Evolutionary conservation across 169 alveolate genomes (phyloP).

Genomic region (Cryptosporidium ryanae): DNA sequence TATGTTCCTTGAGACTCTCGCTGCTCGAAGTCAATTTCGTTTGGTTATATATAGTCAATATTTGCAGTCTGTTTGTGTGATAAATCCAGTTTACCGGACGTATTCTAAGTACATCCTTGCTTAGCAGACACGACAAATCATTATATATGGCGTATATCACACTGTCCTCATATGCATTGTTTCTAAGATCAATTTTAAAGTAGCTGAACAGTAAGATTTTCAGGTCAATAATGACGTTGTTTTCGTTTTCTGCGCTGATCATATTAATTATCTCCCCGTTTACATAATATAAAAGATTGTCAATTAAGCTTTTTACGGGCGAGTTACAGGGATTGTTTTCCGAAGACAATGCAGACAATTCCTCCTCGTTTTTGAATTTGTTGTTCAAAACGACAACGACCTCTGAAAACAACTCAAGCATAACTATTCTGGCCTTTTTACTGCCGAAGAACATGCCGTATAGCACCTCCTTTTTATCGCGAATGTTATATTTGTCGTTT

Average conservation of each 20-base stretch:
- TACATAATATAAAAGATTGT: slow-evolving; percentile 10
- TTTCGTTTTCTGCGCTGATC: slow-evolving; percentile 11
- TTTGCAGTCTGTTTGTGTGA: slow-evolving; percentile 17
- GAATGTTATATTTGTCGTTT: slow-evolving; percentile 14
- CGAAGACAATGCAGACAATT: no score
- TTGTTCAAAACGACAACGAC: no score
- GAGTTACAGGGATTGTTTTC: not conserved
- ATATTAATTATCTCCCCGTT: slow-evolving; percentile 24
- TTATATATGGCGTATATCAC: not conserved
- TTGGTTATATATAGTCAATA: slow-evolving; percentile 41
- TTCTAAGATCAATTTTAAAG: slow-evolving; percentile 3
- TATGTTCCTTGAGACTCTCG: no score
- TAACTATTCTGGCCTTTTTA: slow-evolving; percentile 43
- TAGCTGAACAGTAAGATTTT: slow-evolving; percentile 1
- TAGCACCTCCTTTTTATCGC: slow-evolving; percentile 10
- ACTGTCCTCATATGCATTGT: not conserved
- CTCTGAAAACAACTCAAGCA: no score
- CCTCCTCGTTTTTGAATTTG: no score
- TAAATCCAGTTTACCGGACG: slow-evolving; percentile 14
- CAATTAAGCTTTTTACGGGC: slow-evolving; percentile 2
- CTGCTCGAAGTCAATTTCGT: not conserved
- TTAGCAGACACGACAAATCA: slow-evolving; percentile 16
- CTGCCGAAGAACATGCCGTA: not conserved
- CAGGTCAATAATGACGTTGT: slow-evolving; percentile 19
- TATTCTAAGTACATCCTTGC: not conserved